Evolutionary conservation across 2,329 filamentous ascomycete genomes (phyloP), one percentile per base, ranked within the genome.

Genomic region (Leptographium radiaticola): DNA sequence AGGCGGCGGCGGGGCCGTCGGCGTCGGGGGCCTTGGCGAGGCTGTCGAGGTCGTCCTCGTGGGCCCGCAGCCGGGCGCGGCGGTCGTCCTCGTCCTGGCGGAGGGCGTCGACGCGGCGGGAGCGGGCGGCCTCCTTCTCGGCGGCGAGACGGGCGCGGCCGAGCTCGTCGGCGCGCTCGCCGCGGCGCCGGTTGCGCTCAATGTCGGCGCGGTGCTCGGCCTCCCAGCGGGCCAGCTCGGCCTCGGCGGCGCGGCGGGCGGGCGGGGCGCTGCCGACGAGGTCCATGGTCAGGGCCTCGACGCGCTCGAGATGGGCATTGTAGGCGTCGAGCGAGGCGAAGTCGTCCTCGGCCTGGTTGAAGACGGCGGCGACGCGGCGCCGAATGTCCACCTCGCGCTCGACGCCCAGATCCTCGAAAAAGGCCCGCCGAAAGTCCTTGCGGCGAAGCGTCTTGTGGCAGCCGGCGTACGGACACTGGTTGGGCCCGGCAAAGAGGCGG

Each of bases 341-440:
- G 67, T 98, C 93, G 58, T 93, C 87, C 70, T 95, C 85, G 18
- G 81, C 75, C 62, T 88, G 85, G 71, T 97, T 96, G 68, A 97
- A 91, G 11, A 91, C 86, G 55, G 71, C 72, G 4, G 83, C 83
- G 2, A 97, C 88, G 53, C 87, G 77, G 56, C 83, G 80, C 53
- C 93, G 78, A 56, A 97, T 89, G 69, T 98, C 93, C 18, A 96
- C 89, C 70, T 98, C 93, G 54, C 90, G 79, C 75, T 97, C 91
- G 7, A 97, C 84, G 43, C 79, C 70, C 42, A 98, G 76, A 68
- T 97, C 90, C 58, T 83, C 86, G 65, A 97, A 98, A 54, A 89
- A 97, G 64, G 94, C 89, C 53, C 80, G 80, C 56, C 89, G 82
- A 72, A 97, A 98, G 43, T 84, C 83, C 55, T 83, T 80, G 63